Evolutionary conservation across 495 filamentous ascomycete species (phyloP).

Genomic region (Peziza echinospora): DNA sequence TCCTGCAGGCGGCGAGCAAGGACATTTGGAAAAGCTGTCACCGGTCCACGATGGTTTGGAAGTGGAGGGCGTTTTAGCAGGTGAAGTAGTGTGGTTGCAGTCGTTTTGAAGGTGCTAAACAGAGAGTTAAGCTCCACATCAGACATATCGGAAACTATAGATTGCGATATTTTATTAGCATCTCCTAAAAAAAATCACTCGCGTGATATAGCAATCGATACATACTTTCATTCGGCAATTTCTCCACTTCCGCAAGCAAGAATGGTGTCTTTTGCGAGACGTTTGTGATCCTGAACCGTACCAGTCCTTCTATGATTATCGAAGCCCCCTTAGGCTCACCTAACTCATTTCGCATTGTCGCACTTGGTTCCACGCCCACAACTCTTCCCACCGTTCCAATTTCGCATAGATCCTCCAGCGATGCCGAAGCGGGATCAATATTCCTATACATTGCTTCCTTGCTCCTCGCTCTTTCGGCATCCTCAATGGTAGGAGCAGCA

Average conservation of each 20-base stretch:
- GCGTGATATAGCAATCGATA: no score
- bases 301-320: conserved; percentile 66
- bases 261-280: conserved; percentile 59
- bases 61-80: conserved; percentile 46
- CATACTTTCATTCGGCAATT: no score
- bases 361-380: conserved; percentile 41
- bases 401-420: conserved; percentile 39
- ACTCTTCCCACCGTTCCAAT: conserved; percentile 47
- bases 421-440: conserved; percentile 37
- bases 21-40: conserved; percentile 51
- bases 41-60: conserved; percentile 54
- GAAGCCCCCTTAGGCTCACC: conserved; percentile 26
- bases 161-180: conserved; percentile 27
- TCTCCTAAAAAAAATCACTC: not conserved
- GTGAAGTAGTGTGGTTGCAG: conserved; percentile 30
- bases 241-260: conserved; percentile 53
- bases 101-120: conserved; percentile 4
- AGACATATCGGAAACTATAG: not conserved
- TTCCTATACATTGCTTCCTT: conserved; percentile 6
- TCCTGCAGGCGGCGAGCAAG: conserved; percentile 64
- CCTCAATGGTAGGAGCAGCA: no score
- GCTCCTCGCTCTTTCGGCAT: not conserved
- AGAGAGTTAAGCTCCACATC: not conserved
- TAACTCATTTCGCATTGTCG: no score
- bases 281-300: conserved; percentile 52